phyloP scores from a whole-genome alignment of 202 grass and related monocot genomes.

The Brachypodium distachyon region DNA sequence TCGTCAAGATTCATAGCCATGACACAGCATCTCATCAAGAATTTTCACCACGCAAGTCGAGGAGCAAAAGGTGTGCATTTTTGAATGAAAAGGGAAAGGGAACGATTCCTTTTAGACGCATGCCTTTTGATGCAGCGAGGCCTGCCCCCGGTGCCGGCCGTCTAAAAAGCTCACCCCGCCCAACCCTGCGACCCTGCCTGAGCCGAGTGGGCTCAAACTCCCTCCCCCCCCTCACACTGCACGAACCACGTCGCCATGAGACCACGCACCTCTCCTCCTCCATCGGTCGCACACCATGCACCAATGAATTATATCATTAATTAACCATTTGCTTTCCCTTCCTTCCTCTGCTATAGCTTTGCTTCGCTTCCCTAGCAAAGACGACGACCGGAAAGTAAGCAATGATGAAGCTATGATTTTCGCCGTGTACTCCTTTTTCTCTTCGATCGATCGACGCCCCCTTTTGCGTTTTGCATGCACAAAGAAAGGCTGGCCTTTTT shows the following conservation, averaged over 20 bases:
- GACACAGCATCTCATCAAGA: slow-evolving; percentile 22
- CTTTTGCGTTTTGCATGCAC: slow-evolving; percentile 38
- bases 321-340: neutral
- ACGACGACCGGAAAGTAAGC: slow-evolving; percentile 7
- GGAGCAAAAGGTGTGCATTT: slow-evolving; percentile 7
- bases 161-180: slow-evolving; percentile 34
- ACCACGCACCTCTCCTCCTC: neutral
- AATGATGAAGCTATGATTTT: slow-evolving; percentile 33
- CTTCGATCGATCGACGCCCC: neutral
- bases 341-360: neutral
- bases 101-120: slow-evolving; percentile 50
- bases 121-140: slow-evolving; percentile 43
- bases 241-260: neutral
- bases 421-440: neutral
- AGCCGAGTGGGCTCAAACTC: slow-evolving; percentile 8
- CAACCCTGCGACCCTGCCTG: neutral
- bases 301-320: neutral
- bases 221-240: neutral
- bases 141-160: slow-evolving; percentile 4
- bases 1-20: slow-evolving; percentile 8
- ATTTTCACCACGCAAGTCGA: slow-evolving; percentile 18
- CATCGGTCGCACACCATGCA: neutral
- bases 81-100: slow-evolving; percentile 41
- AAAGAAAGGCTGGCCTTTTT: neutral
- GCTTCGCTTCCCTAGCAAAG: neutral